A percentile compares a stretch with the other conserved stretches of the same genome.
phyloP scores from a whole-genome alignment of 768 basidiomycete genomes.

The Lentinula sp. region DNA sequence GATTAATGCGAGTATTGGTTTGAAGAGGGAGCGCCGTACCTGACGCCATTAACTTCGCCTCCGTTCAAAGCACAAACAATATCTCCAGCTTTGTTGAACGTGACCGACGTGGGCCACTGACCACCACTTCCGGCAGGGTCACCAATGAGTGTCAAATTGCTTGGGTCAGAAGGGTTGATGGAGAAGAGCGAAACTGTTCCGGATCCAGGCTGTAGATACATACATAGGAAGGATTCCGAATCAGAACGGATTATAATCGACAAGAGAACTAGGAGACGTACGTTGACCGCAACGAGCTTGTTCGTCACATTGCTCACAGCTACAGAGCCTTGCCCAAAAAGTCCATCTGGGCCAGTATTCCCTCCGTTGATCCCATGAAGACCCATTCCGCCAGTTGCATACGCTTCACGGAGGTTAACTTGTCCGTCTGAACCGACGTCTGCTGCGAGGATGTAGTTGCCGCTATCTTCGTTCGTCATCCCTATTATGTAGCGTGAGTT shows the following conservation, averaged over 20 bases:
- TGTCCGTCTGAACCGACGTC: constrained; percentile 22
- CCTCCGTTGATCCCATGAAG: constrained; percentile 12
- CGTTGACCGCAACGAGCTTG: constrained; percentile 15
- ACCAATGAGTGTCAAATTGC: constrained; percentile 22
- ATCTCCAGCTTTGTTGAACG: constrained; percentile 23
- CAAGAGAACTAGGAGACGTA: neutral
- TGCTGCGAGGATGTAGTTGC: constrained; percentile 24
- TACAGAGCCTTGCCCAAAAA: constrained; percentile 20
- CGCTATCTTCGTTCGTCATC: constrained; percentile 28
- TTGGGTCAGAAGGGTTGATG: constrained; percentile 26
- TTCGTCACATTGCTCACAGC: constrained; percentile 11
- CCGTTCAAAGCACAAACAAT: constrained; percentile 29
- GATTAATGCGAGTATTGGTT: neutral
- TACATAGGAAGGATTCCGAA: neutral
- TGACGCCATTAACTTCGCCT: constrained; percentile 27
- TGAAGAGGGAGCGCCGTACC: constrained; percentile 10
- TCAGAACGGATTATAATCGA: neutral
- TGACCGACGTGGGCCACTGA: constrained; percentile 31
- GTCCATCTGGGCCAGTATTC: constrained; percentile 14
- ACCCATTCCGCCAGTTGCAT: constrained; percentile 13
- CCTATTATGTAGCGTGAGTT: neutral
- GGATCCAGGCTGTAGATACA: constrained; percentile 24
- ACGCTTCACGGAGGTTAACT: constrained; percentile 6
- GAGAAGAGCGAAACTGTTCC: constrained; percentile 29
- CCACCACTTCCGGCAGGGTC: constrained; percentile 26